Base-by-base conservation (phyloP, 805 yeast species). In the Monosporozyma aquatica region DNA sequence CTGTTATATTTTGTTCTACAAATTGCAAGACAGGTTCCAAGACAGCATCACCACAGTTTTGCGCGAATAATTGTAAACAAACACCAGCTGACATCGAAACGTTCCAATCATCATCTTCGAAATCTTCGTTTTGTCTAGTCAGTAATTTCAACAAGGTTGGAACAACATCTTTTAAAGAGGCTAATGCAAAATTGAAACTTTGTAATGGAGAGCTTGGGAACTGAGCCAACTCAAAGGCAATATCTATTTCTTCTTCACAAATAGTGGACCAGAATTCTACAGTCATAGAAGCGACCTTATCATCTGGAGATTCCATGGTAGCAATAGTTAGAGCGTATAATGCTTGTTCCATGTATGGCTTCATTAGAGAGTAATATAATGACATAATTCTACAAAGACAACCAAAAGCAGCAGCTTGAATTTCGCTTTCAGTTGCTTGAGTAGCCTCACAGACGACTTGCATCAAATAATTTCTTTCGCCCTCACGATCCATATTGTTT, bases 251-350 rank as follows among this genome's bases (percentile, higher is more conserved):
- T 59, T 83, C 96, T 68, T 92, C 98, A 69, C 97, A 89, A n/a
- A 92, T 92, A n/a, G 98, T 87, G 46, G 90, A 80, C 98, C 98
- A 92, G 62, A 92, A 90, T 67, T 92, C 98, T 44, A 92, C 92
- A 24, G 98, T 97, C 97, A 90, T 89, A 59, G 97, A 87, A 1
- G 96, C 82, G 24, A 92, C 97, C 54, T 76, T 76, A 65, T 86
- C 82, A 26, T 67, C 58, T 6, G 55, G 51, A 44, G 87, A 80
- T 64, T 81, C 81, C 96, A 92, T 92, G 35, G 97, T 97, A 17
- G 80, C 67, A 35, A 90, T 87, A 4, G 97, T 89, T 45, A 92
- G 72, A 14, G 87, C 86, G 54, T 83, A 92, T 41, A 92, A 68
- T 2, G 98, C 98, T 69, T 86, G 87, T 66, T 90, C 97, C 98